Evolutionary conservation across 805 yeast genomes (phyloP).

Genomic region (Brettanomyces naardenensis): DNA sequence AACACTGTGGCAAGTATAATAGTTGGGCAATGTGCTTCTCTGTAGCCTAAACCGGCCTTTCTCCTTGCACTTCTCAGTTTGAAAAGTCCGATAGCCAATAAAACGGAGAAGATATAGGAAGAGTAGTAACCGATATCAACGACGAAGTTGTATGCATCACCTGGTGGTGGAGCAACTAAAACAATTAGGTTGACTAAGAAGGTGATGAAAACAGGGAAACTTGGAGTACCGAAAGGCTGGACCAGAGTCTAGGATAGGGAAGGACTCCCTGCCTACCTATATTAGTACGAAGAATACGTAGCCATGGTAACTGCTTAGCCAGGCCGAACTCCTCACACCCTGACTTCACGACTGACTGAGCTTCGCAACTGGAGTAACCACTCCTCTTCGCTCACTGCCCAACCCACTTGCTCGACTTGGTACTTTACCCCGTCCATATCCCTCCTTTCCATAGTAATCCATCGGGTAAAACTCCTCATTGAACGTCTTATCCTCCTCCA

Average conservation of each 20-base stretch:
- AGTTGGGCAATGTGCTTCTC: conserved; percentile 28
- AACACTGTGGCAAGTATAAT: conserved; percentile 28
- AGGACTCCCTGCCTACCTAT: conserved; percentile 79
- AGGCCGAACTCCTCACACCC: too few relatives aligned
- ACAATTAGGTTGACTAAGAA: conserved; percentile 69
- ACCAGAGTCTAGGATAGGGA: conserved; percentile 68
- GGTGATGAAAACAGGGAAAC: conserved; percentile 67
- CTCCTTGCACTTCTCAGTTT: conserved; percentile 30
- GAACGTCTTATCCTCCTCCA: conserved; percentile 66
- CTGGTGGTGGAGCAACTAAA: conserved; percentile 76
- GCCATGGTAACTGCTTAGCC: too few relatives aligned
- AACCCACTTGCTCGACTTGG: too few relatives aligned
- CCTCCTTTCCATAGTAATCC: conserved; percentile 89
- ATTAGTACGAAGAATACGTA: too few relatives aligned
- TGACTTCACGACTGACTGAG: too few relatives aligned
- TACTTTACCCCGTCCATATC: conserved; percentile 80
- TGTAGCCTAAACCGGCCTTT: conserved; percentile 25
- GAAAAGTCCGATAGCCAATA: conserved; percentile 58
- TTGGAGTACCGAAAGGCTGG: conserved; percentile 73
- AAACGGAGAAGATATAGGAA: conserved; percentile 63
- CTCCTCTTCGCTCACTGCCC: too few relatives aligned
- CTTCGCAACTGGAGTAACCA: too few relatives aligned
- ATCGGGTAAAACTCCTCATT: conserved; percentile 70
- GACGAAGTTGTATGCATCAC: conserved; percentile 80
- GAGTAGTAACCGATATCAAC: conserved; percentile 78